A percentile compares a stretch with the other conserved stretches of the same genome.
phyloP scores from a whole-genome alignment of 306 rosid species.

The Nissolia schottii region DNA sequence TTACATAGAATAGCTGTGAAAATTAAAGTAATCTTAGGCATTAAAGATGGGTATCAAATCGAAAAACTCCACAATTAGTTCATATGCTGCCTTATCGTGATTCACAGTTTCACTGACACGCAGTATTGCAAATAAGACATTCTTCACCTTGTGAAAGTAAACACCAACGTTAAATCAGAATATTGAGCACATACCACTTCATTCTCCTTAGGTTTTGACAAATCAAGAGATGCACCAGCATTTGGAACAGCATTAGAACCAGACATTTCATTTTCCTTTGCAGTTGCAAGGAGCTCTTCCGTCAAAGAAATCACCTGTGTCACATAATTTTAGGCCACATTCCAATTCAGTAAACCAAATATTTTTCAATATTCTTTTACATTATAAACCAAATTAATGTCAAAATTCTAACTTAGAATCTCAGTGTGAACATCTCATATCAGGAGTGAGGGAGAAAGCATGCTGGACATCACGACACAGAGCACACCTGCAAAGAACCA shows the following conservation, averaged over 20 bases:
- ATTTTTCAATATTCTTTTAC: conserved; percentile 12
- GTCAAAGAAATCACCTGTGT: conserved; percentile 85
- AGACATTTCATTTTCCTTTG: conserved; percentile 65
- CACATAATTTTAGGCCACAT: conserved; percentile 45
- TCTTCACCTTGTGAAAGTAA: background rate
- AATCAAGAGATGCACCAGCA: conserved; percentile 40
- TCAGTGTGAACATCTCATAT: conserved; percentile 69
- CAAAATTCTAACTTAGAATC: conserved; percentile 70
- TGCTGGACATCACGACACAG: conserved; percentile 65
- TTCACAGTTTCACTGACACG: background rate
- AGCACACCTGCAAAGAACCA: conserved; percentile 96
- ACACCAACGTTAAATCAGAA: background rate
- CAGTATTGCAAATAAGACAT: background rate
- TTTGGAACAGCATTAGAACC: conserved; percentile 37
- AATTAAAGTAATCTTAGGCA: background rate
- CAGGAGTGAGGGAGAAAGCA: conserved; percentile 66
- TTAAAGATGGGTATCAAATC: background rate
- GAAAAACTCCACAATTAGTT: background rate
- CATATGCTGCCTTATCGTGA: background rate
- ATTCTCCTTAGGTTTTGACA: conserved; percentile 37
- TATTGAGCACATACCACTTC: conserved; percentile 34
- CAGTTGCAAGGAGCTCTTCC: conserved; percentile 87
- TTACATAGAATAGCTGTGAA: background rate
- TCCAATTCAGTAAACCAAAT: conserved; percentile 27
- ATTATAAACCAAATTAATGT: conserved; percentile 40